A percentile compares a stretch with the other conserved stretches of the same genome.
Conservation (phyloP, 345 rosid genomes). For the sweet orange (Citrus sinensis) region DNA sequence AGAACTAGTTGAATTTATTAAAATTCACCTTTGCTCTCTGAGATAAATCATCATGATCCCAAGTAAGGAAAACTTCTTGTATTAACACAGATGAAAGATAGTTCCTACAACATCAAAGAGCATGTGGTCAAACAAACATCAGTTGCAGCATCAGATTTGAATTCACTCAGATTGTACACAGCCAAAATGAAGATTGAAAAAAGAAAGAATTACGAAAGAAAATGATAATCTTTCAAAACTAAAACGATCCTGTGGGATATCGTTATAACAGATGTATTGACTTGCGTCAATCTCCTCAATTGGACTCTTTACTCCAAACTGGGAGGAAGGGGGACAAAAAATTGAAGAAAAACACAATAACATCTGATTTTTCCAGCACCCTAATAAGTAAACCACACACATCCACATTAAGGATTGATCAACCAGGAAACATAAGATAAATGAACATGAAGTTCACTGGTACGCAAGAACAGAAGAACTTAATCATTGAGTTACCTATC, state of each 20-base stretch:
- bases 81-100: constrained; percentile 90
- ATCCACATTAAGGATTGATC: background rate
- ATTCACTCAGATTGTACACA: background rate
- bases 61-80: constrained; percentile 92
- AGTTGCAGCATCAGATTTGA: background rate
- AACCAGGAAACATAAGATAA: background rate
- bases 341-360: background rate
- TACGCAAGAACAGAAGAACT: background rate
- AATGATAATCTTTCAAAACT: background rate
- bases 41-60: constrained; percentile 97
- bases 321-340: background rate
- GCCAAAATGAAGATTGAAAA: background rate
- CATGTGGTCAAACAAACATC: constrained; percentile 23
- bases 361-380: background rate
- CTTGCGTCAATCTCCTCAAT: background rate
- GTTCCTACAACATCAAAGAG: constrained; percentile 67
- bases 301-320: background rate
- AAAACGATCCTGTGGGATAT: background rate
- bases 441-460: background rate
- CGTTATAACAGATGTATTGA: background rate
- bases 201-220: background rate
- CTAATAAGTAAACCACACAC: background rate
- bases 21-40: constrained; percentile 81
- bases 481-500: constrained; percentile 59
- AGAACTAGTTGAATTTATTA: background rate